Conservation (phyloP, 768 basidiomycete species). For the Phanerochaete sordida region DNA sequence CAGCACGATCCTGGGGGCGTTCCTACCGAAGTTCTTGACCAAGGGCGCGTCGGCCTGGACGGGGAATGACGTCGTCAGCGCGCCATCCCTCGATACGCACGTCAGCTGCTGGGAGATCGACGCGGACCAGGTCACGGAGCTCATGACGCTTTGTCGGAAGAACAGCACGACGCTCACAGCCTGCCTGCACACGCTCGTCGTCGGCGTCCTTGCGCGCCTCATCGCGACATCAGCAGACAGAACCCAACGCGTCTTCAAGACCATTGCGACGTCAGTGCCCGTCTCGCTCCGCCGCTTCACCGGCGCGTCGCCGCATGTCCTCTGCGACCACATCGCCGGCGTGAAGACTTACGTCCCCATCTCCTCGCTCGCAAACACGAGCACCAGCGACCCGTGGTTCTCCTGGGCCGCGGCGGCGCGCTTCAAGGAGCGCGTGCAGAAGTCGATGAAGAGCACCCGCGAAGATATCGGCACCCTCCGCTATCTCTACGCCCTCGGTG, state of each 20-base stretch:
- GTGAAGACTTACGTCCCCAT: neutral
- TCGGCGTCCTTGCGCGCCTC: neutral
- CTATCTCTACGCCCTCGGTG: constrained; percentile 4
- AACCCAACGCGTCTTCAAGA: neutral
- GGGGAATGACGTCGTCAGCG: neutral
- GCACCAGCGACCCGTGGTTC: neutral
- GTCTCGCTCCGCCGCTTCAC: constrained; percentile 31
- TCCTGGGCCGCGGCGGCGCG: neutral
- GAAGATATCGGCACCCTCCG: constrained; percentile 3
- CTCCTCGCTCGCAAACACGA: neutral
- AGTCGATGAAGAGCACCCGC: neutral
- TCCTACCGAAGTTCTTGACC: constrained; percentile 2
- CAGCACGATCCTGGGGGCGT: constrained; percentile 2
- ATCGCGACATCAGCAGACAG: neutral
- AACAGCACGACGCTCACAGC: constrained; percentile 10
- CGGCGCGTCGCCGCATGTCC: constrained; percentile 22
- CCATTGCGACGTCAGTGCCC: constrained; percentile 22
- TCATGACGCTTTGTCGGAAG: constrained; percentile 1
- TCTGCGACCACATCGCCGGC: constrained; percentile 33
- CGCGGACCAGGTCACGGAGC: neutral
- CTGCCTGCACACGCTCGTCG: constrained; percentile 1
- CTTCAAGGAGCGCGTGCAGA: neutral
- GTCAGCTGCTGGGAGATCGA: neutral
- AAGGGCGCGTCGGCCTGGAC: constrained; percentile 6
- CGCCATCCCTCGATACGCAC: neutral